Conservation (phyloP, 495 filamentous ascomycete species). For the Astrothelium subdiscretum region DNA sequence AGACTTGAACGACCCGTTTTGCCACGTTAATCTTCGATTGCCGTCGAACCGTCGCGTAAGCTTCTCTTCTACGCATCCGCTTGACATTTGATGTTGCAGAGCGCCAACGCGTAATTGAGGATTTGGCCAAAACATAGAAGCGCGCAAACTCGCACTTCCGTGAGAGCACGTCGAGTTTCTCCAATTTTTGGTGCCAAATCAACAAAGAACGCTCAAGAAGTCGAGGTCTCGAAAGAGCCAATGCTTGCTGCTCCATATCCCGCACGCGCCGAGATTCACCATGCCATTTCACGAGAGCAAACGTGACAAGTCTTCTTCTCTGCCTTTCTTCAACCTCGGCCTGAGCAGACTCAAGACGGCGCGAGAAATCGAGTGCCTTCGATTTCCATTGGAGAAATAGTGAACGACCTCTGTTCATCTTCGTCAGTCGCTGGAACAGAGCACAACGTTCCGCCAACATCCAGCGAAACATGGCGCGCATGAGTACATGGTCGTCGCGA, state of each 20-base stretch:
- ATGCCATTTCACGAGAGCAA: slow-evolving; percentile 9
- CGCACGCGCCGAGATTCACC: not conserved
- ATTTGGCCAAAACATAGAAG: slow-evolving; percentile 47
- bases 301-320: slow-evolving; percentile 6
- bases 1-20: slow-evolving; percentile 32
- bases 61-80: slow-evolving; percentile 43
- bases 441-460: slow-evolving; percentile 43
- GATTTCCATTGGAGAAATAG: slow-evolving; percentile 17
- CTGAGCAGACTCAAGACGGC: slow-evolving; percentile 14
- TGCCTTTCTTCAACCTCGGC: slow-evolving; percentile 8
- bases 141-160: slow-evolving; percentile 40
- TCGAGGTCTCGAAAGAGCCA: slow-evolving; percentile 42
- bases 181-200: slow-evolving; percentile 34
- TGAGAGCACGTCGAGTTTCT: slow-evolving; percentile 38
- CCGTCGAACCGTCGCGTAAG: slow-evolving; percentile 47
- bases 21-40: slow-evolving; percentile 48
- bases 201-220: slow-evolving; percentile 37
- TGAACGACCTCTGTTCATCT: slow-evolving; percentile 38
- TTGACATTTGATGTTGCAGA: slow-evolving; percentile 37
- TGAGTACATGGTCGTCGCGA: slow-evolving; percentile 47
- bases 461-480: slow-evolving; percentile 54
- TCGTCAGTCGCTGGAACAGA: slow-evolving; percentile 41
- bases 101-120: slow-evolving; percentile 43
- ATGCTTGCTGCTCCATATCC: slow-evolving; percentile 27
- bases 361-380: slow-evolving; percentile 15